Evolutionary conservation across 345 rosid genomes (phyloP).

Genomic region (Populus alba): DNA sequence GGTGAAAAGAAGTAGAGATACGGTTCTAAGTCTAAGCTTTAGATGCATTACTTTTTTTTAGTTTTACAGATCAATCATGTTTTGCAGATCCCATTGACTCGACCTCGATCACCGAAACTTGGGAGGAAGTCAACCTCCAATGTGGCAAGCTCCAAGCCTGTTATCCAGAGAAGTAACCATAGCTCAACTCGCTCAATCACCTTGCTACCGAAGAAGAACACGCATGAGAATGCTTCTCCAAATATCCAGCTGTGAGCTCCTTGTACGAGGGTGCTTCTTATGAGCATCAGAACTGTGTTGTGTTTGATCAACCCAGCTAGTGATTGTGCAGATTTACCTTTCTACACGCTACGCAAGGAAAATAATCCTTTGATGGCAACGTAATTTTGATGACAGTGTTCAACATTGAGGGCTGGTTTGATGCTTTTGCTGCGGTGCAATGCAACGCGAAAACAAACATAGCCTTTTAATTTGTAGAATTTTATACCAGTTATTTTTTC

Average conservation of each 20-base stretch:
- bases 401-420: too few species aligned
- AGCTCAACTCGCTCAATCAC: conserved; percentile 31
- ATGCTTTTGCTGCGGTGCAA: too few species aligned
- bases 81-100: conserved; percentile 42
- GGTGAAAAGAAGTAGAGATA: background rate
- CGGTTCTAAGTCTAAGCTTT: background rate
- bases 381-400: background rate
- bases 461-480: background rate
- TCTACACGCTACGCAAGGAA: conserved; percentile 12
- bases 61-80: conserved; percentile 8
- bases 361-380: background rate
- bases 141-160: conserved; percentile 28
- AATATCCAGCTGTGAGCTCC: conserved; percentile 45
- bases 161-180: conserved; percentile 31
- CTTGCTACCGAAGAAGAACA: conserved; percentile 35
- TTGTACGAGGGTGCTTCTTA: background rate
- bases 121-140: conserved; percentile 41
- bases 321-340: background rate
- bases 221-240: conserved; percentile 68
- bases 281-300: background rate
- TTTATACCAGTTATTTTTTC: background rate
- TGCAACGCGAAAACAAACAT: too few species aligned
- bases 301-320: background rate
- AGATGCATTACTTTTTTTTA: background rate
- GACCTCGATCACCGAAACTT: conserved; percentile 48